Conservation (phyloP, 805 yeast genomes). For the Zygoascus ofunaensis region DNA sequence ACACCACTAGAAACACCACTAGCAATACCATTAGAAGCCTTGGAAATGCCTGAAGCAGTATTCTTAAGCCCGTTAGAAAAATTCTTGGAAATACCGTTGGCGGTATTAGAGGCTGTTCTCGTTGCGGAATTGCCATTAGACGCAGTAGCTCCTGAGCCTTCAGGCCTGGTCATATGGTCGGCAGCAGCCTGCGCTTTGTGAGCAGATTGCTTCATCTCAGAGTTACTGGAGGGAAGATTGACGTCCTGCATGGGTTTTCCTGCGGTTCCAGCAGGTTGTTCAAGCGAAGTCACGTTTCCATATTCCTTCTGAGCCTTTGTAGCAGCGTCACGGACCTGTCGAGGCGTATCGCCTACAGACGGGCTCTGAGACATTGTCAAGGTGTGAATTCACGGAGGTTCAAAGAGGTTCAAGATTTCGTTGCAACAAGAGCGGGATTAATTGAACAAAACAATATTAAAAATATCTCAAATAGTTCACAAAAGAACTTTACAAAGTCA, state of each 20-base stretch:
- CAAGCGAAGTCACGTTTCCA: constrained; percentile 1
- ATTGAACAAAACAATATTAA: too few species aligned
- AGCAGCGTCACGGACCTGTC: not conserved
- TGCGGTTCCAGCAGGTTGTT: constrained; percentile 2
- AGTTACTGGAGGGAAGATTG: not conserved
- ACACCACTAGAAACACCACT: not conserved
- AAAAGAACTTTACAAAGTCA: too few species aligned
- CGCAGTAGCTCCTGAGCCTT: not conserved
- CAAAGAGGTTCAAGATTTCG: too few species aligned
- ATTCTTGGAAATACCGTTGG: not conserved
- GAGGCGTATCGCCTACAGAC: not conserved
- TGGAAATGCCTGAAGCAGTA: not conserved
- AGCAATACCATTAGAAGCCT: not conserved
- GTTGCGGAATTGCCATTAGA: not conserved
- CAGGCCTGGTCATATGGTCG: not conserved
- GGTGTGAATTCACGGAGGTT: too few species aligned
- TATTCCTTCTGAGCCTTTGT: not conserved
- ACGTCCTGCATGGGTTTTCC: not conserved
- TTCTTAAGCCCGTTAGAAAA: not conserved
- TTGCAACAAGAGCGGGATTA: too few species aligned
- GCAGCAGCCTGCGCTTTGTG: not conserved
- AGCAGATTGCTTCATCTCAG: not conserved
- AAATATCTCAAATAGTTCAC: too few species aligned
- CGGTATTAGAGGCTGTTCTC: not conserved
- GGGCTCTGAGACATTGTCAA: too few species aligned